phyloP scores from a whole-genome alignment of 768 basidiomycete genomes.

The Multifurca ochricompacta region DNA sequence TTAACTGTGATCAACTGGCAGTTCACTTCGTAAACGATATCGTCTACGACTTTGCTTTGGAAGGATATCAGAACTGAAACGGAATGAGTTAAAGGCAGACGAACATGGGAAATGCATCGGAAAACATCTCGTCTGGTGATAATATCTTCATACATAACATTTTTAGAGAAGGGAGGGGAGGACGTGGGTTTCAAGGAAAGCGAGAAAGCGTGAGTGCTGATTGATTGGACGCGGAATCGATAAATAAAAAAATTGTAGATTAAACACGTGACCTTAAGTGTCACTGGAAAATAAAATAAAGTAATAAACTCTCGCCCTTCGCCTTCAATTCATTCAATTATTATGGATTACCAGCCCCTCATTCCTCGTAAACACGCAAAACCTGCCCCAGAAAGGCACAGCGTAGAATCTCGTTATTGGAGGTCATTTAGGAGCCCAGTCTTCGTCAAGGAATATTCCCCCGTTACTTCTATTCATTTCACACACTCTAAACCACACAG shows the following conservation, averaged over 20 bases:
- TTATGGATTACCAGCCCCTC: constrained; percentile 79
- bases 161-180: constrained; percentile 20
- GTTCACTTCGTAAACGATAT: constrained; percentile 81
- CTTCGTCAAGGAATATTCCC: constrained; percentile 95
- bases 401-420: constrained; percentile 77
- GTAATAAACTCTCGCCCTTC: too few relatives aligned
- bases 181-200: too few relatives aligned
- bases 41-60: constrained; percentile 65
- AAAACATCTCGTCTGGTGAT: constrained; percentile 90
- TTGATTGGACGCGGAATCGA: too few relatives aligned
- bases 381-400: constrained; percentile 50
- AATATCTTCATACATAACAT: constrained; percentile 75
- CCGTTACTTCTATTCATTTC: constrained; percentile 92
- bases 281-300: too few relatives aligned
- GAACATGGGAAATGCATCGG: constrained; percentile 85
- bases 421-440: constrained; percentile 82
- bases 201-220: too few relatives aligned
- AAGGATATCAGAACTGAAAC: not conserved
- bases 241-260: constrained; percentile 12
- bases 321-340: too few relatives aligned
- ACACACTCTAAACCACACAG: constrained; percentile 79
- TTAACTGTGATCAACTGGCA: constrained; percentile 65
- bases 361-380: constrained; percentile 52
- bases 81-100: constrained; percentile 25
- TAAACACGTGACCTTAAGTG: constrained; percentile 12